Base-by-base conservation (phyloP, 2,329 filamentous ascomycete genomes). In the Beauveria sp. region DNA sequence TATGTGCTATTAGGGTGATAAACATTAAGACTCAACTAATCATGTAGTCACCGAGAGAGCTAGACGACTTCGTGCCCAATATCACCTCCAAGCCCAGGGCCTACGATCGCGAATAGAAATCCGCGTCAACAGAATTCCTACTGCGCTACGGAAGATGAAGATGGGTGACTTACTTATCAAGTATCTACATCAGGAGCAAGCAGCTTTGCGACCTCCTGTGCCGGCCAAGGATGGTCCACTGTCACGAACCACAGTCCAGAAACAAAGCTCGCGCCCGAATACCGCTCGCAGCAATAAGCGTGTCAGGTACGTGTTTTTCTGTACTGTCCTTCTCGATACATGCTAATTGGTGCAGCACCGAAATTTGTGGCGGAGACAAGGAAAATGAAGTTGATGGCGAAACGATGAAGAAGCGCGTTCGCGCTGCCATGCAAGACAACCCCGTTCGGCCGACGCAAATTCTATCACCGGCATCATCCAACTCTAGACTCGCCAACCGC, bases 121-220 rank as follows among this genome's bases (percentile, higher is more conserved):
- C 77, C 90, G 95, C 75, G 84, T 98, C 73, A 96, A 97, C 72
- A 87, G 95, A 59, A 95, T 98, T 58, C 95, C 95, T 8, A 83
- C 86, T 67, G 82, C 87, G 18, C 77, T 96, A 65, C 87, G 93
- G 63, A 90, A 88, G 70, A 81, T 86, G 64, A 96, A 85, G 62
- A 93, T 99, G 81, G 86, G 86, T 61, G 93, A 96, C 50, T 79
- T 98, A 9, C 72, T 93, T 14, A 70, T 75, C 54, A 84, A 78
- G 66, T 77, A 77, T 66, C 63, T 74, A n/a, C 75, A 79, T 34
- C 74, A 80, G 60, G 76, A 79, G 58, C 73, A 76, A 67, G 56
- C 68, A 6, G 62, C 66, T 26, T 63, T 71, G 56, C 72, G 68
- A 60, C 79, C 81, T 14, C 75, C 80, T 3, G 77, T 82, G 4